phyloP scores from a whole-genome alignment of 768 basidiomycete genomes.

The Trametes gibbosa region DNA sequence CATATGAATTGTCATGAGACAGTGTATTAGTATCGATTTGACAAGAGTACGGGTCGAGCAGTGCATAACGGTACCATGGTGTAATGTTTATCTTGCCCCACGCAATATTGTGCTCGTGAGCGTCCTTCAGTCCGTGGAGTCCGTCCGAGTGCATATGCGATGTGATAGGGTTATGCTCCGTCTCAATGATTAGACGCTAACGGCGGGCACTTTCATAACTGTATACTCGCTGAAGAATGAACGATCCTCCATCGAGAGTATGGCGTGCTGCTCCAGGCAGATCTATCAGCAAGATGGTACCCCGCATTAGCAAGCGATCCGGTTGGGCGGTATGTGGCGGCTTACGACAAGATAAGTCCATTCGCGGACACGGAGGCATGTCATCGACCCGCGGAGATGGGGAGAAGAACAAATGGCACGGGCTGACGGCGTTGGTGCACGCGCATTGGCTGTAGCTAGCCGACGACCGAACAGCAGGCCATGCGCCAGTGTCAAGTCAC shows the following conservation, averaged over 20 bases:
- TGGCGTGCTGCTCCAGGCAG: neutral
- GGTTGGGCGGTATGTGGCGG: neutral
- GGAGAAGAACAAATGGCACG: neutral
- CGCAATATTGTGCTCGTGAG: neutral
- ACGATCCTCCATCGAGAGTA: neutral
- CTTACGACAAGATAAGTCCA: slow-evolving; percentile 1
- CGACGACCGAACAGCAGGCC: neutral
- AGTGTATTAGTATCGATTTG: neutral
- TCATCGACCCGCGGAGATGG: neutral
- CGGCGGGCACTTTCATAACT: neutral
- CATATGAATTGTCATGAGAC: neutral
- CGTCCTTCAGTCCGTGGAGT: too few species aligned
- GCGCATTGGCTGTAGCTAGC: slow-evolving; percentile 4
- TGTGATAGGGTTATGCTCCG: too few species aligned
- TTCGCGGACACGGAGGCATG: neutral
- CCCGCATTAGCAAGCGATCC: neutral
- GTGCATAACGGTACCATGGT: neutral
- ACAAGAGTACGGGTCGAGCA: neutral
- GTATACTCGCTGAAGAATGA: neutral
- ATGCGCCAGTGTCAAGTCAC: too few species aligned
- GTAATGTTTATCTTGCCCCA: too few species aligned
- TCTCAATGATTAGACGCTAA: too few species aligned
- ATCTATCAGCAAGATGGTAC: neutral
- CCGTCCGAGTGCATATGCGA: too few species aligned
- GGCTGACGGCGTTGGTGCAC: neutral